phyloP scores from a whole-genome alignment of 495 filamentous ascomycete genomes.

The Aspergillus indologenus region DNA sequence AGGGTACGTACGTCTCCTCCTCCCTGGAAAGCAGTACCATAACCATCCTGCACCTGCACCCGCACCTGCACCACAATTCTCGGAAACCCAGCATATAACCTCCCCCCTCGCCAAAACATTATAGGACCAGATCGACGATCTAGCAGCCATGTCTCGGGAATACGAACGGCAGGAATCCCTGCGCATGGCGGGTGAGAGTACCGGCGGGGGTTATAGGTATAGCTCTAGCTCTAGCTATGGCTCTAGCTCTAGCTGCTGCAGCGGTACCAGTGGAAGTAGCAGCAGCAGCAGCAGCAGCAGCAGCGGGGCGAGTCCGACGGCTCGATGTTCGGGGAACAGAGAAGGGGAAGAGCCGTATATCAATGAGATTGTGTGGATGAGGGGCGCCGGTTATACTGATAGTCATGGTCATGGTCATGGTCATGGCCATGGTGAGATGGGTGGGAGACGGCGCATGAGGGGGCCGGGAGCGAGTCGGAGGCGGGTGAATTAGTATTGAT shows the following conservation, averaged over 20 bases:
- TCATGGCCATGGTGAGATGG: no score
- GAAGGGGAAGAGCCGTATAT: constrained; percentile 41
- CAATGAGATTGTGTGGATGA: constrained; percentile 48
- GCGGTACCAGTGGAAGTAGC: constrained; percentile 14
- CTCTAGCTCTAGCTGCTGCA: no score
- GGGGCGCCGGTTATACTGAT: no score
- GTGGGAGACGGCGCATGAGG: no score
- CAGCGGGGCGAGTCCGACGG: not conserved
- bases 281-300: not conserved
- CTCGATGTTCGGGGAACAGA: constrained; percentile 18
- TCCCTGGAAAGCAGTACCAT: no score
- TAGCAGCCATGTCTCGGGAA: constrained; percentile 48
- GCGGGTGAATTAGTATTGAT: no score
- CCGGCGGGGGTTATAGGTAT: no score
- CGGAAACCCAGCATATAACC: not conserved
- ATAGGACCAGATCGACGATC: constrained; percentile 54
- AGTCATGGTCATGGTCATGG: constrained; percentile 15
- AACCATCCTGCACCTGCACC: not conserved
- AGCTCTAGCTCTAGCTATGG: no score
- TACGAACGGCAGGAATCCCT: constrained; percentile 52
- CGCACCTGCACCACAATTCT: not conserved
- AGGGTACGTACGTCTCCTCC: constrained; percentile 37
- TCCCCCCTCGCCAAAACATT: not conserved
- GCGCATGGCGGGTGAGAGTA: constrained; percentile 40
- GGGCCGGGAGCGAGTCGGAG: no score